Evolutionary conservation across 306 rosid species (phyloP), one percentile per base, ranked within the genome.

Genomic region (Vachellia collinsii): DNA sequence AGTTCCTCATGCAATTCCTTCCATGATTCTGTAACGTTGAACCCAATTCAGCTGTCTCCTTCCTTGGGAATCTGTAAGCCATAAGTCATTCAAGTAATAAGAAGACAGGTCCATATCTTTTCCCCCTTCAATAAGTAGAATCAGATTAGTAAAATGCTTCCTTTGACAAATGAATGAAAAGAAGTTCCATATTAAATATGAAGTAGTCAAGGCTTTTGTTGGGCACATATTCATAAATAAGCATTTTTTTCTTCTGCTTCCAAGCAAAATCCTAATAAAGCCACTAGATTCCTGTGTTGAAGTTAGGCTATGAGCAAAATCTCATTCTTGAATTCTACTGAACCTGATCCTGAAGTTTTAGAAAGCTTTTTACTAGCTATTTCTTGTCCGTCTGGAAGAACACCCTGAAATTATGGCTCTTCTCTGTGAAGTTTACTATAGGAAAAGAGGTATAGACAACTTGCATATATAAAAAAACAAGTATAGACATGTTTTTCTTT

Each of bases 301-400:
- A 88, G 87, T 75, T 78, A 85, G 29, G 87, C 84, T 1, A 88
- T 76, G 6, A 88, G 34, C 1, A 67, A 5, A 29, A 88, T 80
- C 66, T 88, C 86, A 44, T 80, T 88, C 65, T 81, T 81, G 41
- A 88, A 85, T 56, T n/a, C n/a, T n/a, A n/a, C n/a, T n/a, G n/a
- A n/a, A n/a, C n/a, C n/a, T n/a, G n/a, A n/a, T n/a, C n/a, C n/a
- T n/a, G n/a, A n/a, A n/a, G n/a, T n/a, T n/a, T n/a, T n/a, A n/a
- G n/a, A n/a, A n/a, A 88, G 79, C n/a, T 75, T 81, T 47, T 88
- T 88, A 8, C 83, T 89, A 0, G 88, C 91, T 29, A 85, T 53
- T 13, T 47, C 68, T 75, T 74, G 72, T 37, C 86, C 86, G 29
- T 81, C 36, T 6, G 9, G 1, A 62, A 80, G 77, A 17, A 37